Conservation (phyloP, 306 rosid species). For the Glycine soja region DNA sequence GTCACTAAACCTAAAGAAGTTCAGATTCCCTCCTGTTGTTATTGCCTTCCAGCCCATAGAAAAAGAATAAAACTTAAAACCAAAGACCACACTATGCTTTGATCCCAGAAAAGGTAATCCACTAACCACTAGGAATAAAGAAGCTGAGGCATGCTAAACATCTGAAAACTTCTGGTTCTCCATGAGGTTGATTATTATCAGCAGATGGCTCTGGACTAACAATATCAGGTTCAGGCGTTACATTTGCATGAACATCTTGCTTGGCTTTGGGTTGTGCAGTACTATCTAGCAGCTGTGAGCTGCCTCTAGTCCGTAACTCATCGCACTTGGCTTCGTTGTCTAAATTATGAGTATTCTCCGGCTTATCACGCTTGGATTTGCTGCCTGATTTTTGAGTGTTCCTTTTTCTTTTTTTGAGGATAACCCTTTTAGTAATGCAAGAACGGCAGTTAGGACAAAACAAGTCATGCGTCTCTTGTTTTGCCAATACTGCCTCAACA, state of each 20-base stretch:
- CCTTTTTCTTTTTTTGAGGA: conserved; percentile 60
- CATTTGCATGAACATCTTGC: conserved; percentile 39
- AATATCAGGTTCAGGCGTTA: conserved; percentile 30
- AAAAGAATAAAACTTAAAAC: no score
- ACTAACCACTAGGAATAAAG: conserved; percentile 54
- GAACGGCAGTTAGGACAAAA: conserved; percentile 62
- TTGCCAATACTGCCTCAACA: conserved; percentile 59
- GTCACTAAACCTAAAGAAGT: conserved; percentile 40
- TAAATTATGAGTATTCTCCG: background rate
- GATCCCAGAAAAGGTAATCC: conserved; percentile 1
- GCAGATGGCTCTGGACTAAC: conserved; percentile 38
- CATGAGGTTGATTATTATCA: conserved; percentile 29
- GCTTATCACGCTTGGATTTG: conserved; percentile 31
- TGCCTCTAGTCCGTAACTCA: conserved; percentile 17
- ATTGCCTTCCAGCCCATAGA: no score
- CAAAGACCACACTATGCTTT: background rate
- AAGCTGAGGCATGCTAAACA: conserved; percentile 60
- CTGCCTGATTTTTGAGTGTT: conserved; percentile 4
- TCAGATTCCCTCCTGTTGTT: background rate
- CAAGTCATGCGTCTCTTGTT: conserved; percentile 67
- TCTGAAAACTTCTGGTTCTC: conserved; percentile 55
- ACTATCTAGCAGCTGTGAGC: conserved; percentile 21
- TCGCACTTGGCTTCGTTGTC: conserved; percentile 35
- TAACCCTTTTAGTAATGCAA: conserved; percentile 63
- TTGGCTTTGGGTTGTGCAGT: conserved; percentile 5